Percentiles rank a stretch among this genome's conserved stretches.
These are phyloP conservation scores for Jaenimonas drosophilae DNA, from an alignment of 208 protist species.

Conservation along the genomic window DNA sequence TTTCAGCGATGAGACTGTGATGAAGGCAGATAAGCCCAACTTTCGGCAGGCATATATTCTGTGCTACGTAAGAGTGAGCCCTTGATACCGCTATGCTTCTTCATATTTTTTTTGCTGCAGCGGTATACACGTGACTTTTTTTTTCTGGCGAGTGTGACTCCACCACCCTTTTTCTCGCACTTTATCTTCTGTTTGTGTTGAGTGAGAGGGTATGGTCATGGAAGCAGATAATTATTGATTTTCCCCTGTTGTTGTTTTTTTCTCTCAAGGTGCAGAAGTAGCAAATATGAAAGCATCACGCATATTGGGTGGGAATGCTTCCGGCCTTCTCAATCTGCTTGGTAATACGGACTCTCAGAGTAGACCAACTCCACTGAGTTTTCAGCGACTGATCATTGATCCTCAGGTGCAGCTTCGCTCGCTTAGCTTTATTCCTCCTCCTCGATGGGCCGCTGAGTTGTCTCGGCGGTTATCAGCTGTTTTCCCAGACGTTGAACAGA, in stretches of 20 bases:
- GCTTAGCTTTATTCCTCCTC: conserved; percentile 72
- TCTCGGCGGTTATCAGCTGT: conserved; percentile 37
- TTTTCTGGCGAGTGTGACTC: no score
- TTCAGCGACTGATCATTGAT: conserved; percentile 14
- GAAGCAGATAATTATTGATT: conserved; percentile 7
- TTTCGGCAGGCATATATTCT: conserved; percentile 69
- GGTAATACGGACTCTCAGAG: no score
- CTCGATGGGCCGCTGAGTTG: conserved; percentile 75
- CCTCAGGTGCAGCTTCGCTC: conserved; percentile 23
- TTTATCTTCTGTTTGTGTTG: conserved; percentile 12
- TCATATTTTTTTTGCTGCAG: conserved; percentile 6
- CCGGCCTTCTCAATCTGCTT: no score
- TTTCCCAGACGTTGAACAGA: conserved; percentile 46
- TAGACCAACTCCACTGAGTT: not conserved
- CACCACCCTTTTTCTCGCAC: conserved; percentile 12
- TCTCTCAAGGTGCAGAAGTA: conserved; percentile 2
- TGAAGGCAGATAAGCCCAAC: conserved; percentile 17
- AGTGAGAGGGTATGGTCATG: not conserved
- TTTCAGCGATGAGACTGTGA: conserved; percentile 76
- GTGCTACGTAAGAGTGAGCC: conserved; percentile 35
- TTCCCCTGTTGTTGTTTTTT: conserved; percentile 3
- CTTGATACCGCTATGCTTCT: not conserved
- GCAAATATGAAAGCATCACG: not conserved
- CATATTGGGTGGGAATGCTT: not conserved
- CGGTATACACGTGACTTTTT: not conserved